These are phyloP conservation scores for Allantophomopsis lycopodina DNA, from an alignment of 2,329 filamentous ascomycete genomes.

Conservation along the genomic window DNA sequence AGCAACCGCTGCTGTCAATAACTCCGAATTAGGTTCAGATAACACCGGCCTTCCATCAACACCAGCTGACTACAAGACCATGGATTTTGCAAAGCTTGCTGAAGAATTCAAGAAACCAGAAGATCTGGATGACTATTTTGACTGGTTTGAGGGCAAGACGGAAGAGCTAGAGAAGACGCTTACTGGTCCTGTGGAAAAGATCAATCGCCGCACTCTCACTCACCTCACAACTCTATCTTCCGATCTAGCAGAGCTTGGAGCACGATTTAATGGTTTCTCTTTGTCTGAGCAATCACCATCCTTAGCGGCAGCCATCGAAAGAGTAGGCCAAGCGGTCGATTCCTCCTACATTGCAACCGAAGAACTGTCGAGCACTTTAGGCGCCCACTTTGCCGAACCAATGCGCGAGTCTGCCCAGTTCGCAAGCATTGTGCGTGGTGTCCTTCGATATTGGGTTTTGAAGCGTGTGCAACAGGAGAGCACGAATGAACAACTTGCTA, in stretches of 20 bases:
- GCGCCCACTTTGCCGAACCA: conserved; percentile 88
- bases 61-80: conserved; percentile 59
- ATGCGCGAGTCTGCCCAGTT: conserved; percentile 98
- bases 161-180: conserved; percentile 82
- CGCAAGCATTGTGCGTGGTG: conserved; percentile 79
- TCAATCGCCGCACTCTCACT: conserved; percentile 77
- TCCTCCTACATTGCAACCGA: conserved; percentile 93
- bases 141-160: conserved; percentile 81
- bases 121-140: conserved; percentile 91
- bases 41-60: conserved; percentile 36
- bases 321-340: conserved; percentile 87
- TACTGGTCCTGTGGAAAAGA: conserved; percentile 90
- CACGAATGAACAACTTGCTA: conserved; percentile 83
- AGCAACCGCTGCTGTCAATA: conserved; percentile 9
- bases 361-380: conserved; percentile 76
- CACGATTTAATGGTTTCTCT: conserved; percentile 94
- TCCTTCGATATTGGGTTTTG: conserved; percentile 77
- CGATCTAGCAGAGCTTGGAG: conserved; percentile 85
- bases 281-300: conserved; percentile 83
- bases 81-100: conserved; percentile 29
- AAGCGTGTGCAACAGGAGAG: conserved; percentile 97
- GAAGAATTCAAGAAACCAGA: conserved; percentile 37
- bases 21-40: conserved; percentile 32
- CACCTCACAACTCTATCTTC: conserved; percentile 74
- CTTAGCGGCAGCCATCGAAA: conserved; percentile 84